These are phyloP conservation scores for Whalleya microplaca DNA, from an alignment of 2,329 filamentous ascomycete genomes.

Conservation along the genomic window DNA sequence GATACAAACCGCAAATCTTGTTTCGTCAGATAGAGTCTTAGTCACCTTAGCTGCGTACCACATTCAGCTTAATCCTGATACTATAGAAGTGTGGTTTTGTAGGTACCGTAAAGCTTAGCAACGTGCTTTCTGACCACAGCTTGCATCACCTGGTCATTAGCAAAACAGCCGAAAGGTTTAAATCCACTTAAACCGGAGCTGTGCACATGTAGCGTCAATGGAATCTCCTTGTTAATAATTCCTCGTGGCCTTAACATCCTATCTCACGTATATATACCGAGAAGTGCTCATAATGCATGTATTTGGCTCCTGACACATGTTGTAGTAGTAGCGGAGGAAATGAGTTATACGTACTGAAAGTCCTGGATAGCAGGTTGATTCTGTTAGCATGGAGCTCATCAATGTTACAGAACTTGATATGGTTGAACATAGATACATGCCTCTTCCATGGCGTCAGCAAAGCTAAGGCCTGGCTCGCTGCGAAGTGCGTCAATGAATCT, in stretches of 20 bases:
- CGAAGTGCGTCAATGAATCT: conserved; percentile 29
- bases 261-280: too few species aligned
- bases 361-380: background rate
- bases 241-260: too few species aligned
- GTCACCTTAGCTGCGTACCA: conserved; percentile 15
- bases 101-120: conserved; percentile 3
- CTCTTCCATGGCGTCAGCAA: conserved; percentile 28
- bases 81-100: background rate
- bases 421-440: conserved; percentile 16
- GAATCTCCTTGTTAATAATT: too few species aligned
- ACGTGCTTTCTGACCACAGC: conserved; percentile 6
- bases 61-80: background rate
- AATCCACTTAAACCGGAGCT: background rate
- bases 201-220: too few species aligned
- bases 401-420: background rate
- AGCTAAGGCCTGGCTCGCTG: conserved; percentile 28
- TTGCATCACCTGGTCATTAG: background rate
- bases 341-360: background rate
- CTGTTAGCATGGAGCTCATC: background rate
- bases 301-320: too few species aligned
- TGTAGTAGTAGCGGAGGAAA: too few species aligned
- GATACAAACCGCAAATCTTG: conserved; percentile 5
- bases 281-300: too few species aligned
- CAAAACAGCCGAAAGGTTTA: background rate
- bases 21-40: conserved; percentile 24